phyloP scores from a whole-genome alignment of 345 rosid species.

The Rhizophora apiculata region DNA sequence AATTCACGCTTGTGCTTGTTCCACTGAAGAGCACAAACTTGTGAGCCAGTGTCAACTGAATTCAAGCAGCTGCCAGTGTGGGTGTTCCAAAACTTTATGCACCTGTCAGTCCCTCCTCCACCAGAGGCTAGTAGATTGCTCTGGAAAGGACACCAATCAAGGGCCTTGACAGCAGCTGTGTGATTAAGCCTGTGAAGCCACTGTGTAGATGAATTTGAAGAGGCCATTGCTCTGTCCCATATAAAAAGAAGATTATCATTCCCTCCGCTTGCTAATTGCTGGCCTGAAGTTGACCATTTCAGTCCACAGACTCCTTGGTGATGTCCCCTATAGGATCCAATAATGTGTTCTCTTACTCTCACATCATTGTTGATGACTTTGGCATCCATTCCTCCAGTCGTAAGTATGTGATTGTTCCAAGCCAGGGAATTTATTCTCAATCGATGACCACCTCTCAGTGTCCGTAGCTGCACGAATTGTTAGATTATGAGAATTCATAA shows the following conservation, averaged over 20 bases:
- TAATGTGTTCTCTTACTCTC: conserved; percentile 40
- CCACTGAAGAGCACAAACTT: conserved; percentile 51
- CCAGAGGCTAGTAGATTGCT: conserved; percentile 51
- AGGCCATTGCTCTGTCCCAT: conserved; percentile 48
- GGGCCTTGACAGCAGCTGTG: conserved; percentile 56
- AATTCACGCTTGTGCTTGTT: conserved; percentile 50
- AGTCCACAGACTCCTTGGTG: conserved; percentile 50
- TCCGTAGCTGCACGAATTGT: conserved; percentile 28
- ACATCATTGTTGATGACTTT: conserved; percentile 48
- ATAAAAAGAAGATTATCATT: conserved; percentile 44
- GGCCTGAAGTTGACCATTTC: conserved; percentile 54
- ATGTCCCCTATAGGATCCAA: conserved; percentile 45
- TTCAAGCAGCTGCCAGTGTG: conserved; percentile 53
- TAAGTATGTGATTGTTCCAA: conserved; percentile 50
- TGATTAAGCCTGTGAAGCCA: conserved; percentile 55
- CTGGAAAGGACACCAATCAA: conserved; percentile 65
- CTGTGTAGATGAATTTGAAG: conserved; percentile 40
- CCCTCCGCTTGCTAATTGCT: conserved; percentile 54
- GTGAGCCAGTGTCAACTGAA: conserved; percentile 46
- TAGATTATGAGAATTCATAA: neutral
- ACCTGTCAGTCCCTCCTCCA: conserved; percentile 51
- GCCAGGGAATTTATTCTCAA: conserved; percentile 44
- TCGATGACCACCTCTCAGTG: conserved; percentile 42
- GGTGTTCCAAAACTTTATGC: conserved; percentile 49
- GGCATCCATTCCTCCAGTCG: conserved; percentile 52